phyloP scores from a whole-genome alignment of 2,329 filamentous ascomycete species.

The Epichloe amarillans region DNA sequence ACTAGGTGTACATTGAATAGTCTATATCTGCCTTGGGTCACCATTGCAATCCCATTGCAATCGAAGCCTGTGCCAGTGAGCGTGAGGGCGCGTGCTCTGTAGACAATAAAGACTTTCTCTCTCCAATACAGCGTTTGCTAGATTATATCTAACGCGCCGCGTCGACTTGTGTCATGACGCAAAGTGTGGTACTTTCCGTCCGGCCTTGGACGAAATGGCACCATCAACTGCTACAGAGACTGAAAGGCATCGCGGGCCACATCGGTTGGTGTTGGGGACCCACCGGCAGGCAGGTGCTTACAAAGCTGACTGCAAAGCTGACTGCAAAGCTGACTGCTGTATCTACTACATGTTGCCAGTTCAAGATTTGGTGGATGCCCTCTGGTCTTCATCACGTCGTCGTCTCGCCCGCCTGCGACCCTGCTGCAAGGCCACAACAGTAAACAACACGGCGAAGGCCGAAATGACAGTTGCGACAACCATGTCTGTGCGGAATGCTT shows the following conservation, averaged over 20 bases:
- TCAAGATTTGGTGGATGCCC: neutral
- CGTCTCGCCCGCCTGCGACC: neutral
- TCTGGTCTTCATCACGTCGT: neutral
- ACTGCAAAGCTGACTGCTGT: too few species aligned
- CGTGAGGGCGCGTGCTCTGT: neutral
- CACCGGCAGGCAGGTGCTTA: too few species aligned
- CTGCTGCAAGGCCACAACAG: constrained; percentile 12
- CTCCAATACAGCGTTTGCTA: neutral
- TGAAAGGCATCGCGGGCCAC: too few species aligned
- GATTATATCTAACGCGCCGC: neutral
- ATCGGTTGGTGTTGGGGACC: too few species aligned
- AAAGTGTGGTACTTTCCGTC: too few species aligned
- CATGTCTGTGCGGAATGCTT: constrained; percentile 35
- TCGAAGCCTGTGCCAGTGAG: neutral
- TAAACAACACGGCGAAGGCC: constrained; percentile 25
- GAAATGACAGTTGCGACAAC: constrained; percentile 28
- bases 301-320: too few species aligned
- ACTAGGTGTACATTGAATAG: neutral
- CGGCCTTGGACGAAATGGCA: too few species aligned
- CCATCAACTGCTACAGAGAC: too few species aligned
- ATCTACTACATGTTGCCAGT: too few species aligned
- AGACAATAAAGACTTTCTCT: neutral
- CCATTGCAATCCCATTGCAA: neutral
- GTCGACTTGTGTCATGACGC: too few species aligned
- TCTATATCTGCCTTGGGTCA: neutral